phyloP scores from a whole-genome alignment of 179 eudicot genomes.

The Patellifolia procumbens region DNA sequence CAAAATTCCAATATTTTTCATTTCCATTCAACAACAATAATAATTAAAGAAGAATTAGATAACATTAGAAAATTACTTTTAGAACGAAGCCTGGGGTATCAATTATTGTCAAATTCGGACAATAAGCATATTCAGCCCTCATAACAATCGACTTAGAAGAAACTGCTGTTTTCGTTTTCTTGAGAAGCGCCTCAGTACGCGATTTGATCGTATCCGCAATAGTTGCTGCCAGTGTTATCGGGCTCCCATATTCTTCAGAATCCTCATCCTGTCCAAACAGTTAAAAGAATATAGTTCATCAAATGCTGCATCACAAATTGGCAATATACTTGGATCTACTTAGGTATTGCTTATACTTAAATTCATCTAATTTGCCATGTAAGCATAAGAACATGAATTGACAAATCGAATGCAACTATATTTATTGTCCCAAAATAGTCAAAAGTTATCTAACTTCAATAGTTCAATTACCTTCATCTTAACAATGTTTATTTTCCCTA shows the following conservation, averaged over 20 bases:
- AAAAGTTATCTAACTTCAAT: too few relatives aligned
- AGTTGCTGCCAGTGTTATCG: slow-evolving; percentile 64
- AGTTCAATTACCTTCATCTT: too few relatives aligned
- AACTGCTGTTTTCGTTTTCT: slow-evolving; percentile 70
- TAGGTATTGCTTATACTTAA: not conserved
- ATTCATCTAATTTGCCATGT: not conserved
- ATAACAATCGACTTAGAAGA: slow-evolving; percentile 93
- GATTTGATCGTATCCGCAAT: slow-evolving; percentile 85
- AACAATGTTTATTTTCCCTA: too few relatives aligned
- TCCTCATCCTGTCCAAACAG: slow-evolving; percentile 70
- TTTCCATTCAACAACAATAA: not conserved
- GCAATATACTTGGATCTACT: not conserved
- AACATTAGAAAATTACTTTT: slow-evolving; percentile 48
- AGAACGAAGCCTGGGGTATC: slow-evolving; percentile 99
- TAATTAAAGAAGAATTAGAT: not conserved
- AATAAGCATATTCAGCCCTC: slow-evolving; percentile 98
- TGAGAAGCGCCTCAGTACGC: slow-evolving; percentile 79
- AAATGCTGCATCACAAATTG: slow-evolving; percentile 13
- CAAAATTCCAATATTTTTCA: slow-evolving; percentile 20
- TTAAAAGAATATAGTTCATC: not conserved
- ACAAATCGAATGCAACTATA: too few relatives aligned
- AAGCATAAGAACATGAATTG: too few relatives aligned
- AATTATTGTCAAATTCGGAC: slow-evolving; percentile 94
- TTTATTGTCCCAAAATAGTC: too few relatives aligned
- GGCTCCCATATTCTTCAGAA: slow-evolving; percentile 88